Conservation (phyloP, 306 rosid species). For the Oxytropis ochrocephala region DNA sequence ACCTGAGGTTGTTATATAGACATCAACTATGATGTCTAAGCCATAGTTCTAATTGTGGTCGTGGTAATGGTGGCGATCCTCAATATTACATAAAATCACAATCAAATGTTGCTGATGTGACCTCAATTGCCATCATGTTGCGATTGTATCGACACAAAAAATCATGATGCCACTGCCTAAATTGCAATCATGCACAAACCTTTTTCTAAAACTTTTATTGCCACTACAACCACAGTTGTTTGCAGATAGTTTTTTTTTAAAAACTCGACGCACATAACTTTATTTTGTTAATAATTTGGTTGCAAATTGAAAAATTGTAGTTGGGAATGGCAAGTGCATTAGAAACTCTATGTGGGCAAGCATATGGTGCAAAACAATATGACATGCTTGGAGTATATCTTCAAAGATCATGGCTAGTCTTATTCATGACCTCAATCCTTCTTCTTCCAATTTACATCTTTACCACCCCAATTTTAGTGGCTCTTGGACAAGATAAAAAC, state of each 20-base stretch:
- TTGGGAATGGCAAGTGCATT: conserved; percentile 71
- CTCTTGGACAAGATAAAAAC: conserved; percentile 41
- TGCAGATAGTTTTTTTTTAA: too few relatives aligned
- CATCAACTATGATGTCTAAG: neutral
- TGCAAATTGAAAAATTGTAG: conserved; percentile 22
- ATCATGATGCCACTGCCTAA: neutral
- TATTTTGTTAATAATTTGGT: neutral
- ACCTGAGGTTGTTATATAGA: neutral
- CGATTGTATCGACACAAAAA: neutral
- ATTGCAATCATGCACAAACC: too few relatives aligned
- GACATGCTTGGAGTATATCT: conserved; percentile 58
- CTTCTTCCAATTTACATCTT: conserved; percentile 47
- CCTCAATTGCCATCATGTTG: too few relatives aligned
- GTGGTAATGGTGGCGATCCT: too few relatives aligned
- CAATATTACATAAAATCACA: too few relatives aligned
- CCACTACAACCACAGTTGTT: neutral
- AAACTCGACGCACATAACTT: neutral
- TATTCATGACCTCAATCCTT: conserved; percentile 23
- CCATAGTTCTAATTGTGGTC: too few relatives aligned
- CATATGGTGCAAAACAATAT: conserved; percentile 53
- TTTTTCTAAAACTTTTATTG: too few relatives aligned
- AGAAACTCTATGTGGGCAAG: conserved; percentile 66
- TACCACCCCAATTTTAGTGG: conserved; percentile 38
- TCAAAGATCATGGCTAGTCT: conserved; percentile 63
- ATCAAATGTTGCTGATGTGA: too few relatives aligned